These are phyloP conservation scores for Cucumis cinereus DNA, from an alignment of 306 rosid species.

Conservation along the genomic window DNA sequence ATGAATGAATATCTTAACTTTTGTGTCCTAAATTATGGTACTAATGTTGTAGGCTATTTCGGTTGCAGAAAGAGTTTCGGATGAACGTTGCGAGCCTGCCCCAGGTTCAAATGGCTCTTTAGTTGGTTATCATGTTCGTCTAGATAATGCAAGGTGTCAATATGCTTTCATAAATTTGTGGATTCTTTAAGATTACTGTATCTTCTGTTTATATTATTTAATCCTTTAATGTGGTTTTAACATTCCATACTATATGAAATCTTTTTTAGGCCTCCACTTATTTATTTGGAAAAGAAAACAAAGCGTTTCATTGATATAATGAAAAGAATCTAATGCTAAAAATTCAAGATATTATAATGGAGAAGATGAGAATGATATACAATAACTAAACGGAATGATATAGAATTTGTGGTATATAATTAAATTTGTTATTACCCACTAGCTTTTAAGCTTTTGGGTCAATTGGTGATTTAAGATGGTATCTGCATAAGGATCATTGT, in stretches of 20 bases:
- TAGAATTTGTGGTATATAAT: no score
- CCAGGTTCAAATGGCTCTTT: slow-evolving; percentile 84
- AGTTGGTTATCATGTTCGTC: slow-evolving; percentile 98
- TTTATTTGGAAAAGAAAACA: background rate
- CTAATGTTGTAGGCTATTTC: slow-evolving; percentile 58
- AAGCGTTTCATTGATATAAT: no score
- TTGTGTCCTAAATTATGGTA: slow-evolving; percentile 7
- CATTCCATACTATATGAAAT: background rate
- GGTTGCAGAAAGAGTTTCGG: slow-evolving; percentile 95
- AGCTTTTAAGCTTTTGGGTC: no score
- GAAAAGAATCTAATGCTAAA: no score
- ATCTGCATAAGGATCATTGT: no score
- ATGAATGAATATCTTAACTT: background rate
- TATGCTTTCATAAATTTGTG: background rate
- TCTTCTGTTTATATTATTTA: background rate
- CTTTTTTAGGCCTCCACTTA: background rate
- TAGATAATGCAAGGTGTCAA: slow-evolving; percentile 78
- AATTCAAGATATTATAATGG: no score
- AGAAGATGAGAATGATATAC: no score
- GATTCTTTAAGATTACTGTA: background rate
- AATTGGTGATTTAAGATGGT: no score
- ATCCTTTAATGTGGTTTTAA: background rate
- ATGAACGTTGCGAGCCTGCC: slow-evolving; percentile 82
- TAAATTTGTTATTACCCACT: no score
- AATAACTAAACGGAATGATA: no score